phyloP scores from a whole-genome alignment of 805 yeast genomes.

The Groenewaldozyma tartarivorans region DNA sequence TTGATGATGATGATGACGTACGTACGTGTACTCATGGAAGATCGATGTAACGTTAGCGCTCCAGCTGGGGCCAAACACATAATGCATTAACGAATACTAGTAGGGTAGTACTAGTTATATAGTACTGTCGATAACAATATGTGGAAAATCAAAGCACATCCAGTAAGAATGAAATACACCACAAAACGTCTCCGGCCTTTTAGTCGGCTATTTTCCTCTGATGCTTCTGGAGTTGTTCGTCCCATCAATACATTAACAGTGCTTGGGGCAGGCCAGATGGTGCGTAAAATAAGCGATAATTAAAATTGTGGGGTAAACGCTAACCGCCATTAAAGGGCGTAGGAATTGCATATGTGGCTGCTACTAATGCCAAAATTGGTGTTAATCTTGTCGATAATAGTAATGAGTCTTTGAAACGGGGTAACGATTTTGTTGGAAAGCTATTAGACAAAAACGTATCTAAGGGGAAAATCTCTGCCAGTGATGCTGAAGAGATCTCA shows the following conservation, averaged over 20 bases:
- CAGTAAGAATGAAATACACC: too few relatives aligned
- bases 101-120: too few relatives aligned
- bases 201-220: too few relatives aligned
- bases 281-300: constrained; percentile 9
- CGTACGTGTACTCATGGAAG: too few relatives aligned
- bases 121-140: too few relatives aligned
- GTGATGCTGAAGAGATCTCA: constrained; percentile 23
- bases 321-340: constrained; percentile 23
- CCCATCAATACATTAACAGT: constrained; percentile 23
- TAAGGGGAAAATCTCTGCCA: constrained; percentile 27
- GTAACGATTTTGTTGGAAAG: constrained; percentile 26
- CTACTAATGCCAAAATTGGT: constrained; percentile 28
- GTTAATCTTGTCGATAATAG: constrained; percentile 30
- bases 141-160: too few relatives aligned
- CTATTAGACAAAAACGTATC: constrained; percentile 30
- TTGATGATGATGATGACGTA: too few relatives aligned
- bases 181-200: too few relatives aligned
- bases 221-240: too few relatives aligned
- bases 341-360: constrained; percentile 35
- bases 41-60: too few relatives aligned
- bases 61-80: too few relatives aligned
- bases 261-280: constrained; percentile 38
- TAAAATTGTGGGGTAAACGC: neutral
- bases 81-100: too few relatives aligned
- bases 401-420: constrained; percentile 25